Base-by-base conservation (phyloP, 495 filamentous ascomycete species). In the Trichoderma parareesei region DNA sequence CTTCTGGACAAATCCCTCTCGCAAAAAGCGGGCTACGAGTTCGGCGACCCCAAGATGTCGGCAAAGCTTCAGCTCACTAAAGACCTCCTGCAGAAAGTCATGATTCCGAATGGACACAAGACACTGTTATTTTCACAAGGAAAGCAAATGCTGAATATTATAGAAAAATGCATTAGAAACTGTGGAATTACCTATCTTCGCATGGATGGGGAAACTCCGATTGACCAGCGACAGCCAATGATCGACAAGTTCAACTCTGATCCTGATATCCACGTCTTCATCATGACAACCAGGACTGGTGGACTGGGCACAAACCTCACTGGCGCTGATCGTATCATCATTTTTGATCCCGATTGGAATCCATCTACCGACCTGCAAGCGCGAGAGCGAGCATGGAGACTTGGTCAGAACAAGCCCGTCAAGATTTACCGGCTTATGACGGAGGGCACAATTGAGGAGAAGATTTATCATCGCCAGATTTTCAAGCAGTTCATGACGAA, bases 321-420 rank as follows among this genome's bases (percentile, higher is more conserved):
- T 8, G 93, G 94, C 5, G 94, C 94, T 1, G 90, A 96, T 74
- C 88, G 94, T 35, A 92, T 98, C 64, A 95, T 98, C 71, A 96
- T 98, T 64, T 98, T 90, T 67, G 94, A 98, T 71, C 94, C 94
- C 0, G 93, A 98, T 72, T 98, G 94, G 94, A 97, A 98, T 73
- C 92, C 91, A 10, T 94, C 91, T 2, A 97, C 90, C 1, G 92
- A 97, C 70, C 78, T 93, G 38, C 93, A 98, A 72, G 94, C 94
- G 5, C 87, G 93, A n/a, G 94, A 98, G 76, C 85, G 94, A 64
- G 93, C 94, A 33, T 98, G 94, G 94, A 85, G 94, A 48, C 81
- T 98, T 11, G 94, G 94, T 4, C 94, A 98, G 76, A 97, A 93
- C 71, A 87, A 88, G 60, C 90, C 96, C 57, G 94, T 98, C 20